These are phyloP conservation scores for Aspergillus oerlinghausenensis DNA, from an alignment of 2,329 filamentous ascomycete species.

Conservation along the genomic window DNA sequence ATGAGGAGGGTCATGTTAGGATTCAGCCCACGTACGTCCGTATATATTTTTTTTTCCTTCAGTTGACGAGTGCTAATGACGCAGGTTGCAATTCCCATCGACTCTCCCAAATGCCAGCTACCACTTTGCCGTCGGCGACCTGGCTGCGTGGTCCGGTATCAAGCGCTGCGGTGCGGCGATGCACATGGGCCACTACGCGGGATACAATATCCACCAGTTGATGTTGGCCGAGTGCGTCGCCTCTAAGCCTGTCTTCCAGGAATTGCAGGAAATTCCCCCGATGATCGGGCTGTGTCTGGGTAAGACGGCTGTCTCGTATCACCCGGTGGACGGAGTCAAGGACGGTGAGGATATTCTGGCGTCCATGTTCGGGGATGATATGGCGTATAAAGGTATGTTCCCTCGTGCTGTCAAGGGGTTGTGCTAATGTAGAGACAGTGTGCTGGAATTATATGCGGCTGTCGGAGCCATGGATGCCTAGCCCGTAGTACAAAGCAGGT, in stretches of 20 bases:
- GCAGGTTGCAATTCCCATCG: slow-evolving; percentile 52
- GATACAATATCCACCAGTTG: slow-evolving; percentile 62
- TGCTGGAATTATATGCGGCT: slow-evolving; percentile 54
- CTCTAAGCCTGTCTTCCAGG: slow-evolving; percentile 40
- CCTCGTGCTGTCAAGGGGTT: background rate
- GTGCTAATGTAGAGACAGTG: slow-evolving; percentile 35
- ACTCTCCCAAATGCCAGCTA: slow-evolving; percentile 52
- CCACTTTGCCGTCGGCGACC: slow-evolving; percentile 68
- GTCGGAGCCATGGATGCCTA: slow-evolving; percentile 28
- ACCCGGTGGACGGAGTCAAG: slow-evolving; percentile 50
- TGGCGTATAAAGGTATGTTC: slow-evolving; percentile 59
- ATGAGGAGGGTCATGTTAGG: slow-evolving; percentile 62
- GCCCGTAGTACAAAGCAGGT: background rate
- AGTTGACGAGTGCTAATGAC: background rate
- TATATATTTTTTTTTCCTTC: background rate
- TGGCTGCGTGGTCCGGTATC: slow-evolving; percentile 69
- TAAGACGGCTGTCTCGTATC: slow-evolving; percentile 62
- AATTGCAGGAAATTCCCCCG: slow-evolving; percentile 53
- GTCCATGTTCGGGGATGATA: slow-evolving; percentile 62
- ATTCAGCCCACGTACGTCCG: slow-evolving; percentile 47
- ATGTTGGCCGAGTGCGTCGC: slow-evolving; percentile 46
- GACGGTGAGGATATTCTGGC: slow-evolving; percentile 11
- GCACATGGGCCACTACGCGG: slow-evolving; percentile 64
- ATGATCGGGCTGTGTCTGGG: slow-evolving; percentile 70
- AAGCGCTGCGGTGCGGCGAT: slow-evolving; percentile 75